Base-by-base conservation (phyloP, 176 grass and related monocot genomes). In the Rhynchospora pubera region DNA sequence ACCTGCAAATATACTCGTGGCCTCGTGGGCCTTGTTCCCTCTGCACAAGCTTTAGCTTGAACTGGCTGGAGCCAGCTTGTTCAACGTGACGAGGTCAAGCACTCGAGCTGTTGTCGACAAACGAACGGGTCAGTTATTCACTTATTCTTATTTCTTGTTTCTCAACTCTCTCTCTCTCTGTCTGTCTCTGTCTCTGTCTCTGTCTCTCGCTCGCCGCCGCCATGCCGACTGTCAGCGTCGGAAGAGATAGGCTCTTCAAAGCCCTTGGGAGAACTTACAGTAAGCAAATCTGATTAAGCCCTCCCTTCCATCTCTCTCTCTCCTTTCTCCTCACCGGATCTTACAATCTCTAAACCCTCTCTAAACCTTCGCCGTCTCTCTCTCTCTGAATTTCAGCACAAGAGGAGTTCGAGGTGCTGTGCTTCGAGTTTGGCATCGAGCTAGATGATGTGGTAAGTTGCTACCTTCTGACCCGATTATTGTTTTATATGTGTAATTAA, bases 341-440 rank as follows among this genome's bases (percentile, higher is more conserved):
- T 57, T 65, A 44, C 14, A 87, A 13, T 79, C 45, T 61, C 58
- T 46, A 8, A 82, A 60, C 11, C 67, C 55, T 30, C 46, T 4
- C 34, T 58, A 19, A 39, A 39, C 34, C 34, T 39, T 39, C 34
- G 34, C 4, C 34, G 34, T 39, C 34, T 39, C 26, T 28, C 26
- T 28, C 18, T 71, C 28, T 70, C 42, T 44, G 67, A 72, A 65
- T 65, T 79, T 84, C 79, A 96, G 97, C 93, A 58, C 89, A 90
- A 79, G 86, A 91, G 84, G 86, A 96, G n/a, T 91, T 99, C 80
- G 97, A 99, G 61, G 79, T 9, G 62, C 84, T 93, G 57, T 96
- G 97, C 83, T 99, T 93, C 87, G 91, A 90, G 42, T 96, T 99
- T 64, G 97, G 97, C 64, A 99, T 99, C 86, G 97, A 99, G 84